Base-by-base conservation (phyloP, 371 early-diverging fungal species). In the Choanephora cucurbitarum region DNA sequence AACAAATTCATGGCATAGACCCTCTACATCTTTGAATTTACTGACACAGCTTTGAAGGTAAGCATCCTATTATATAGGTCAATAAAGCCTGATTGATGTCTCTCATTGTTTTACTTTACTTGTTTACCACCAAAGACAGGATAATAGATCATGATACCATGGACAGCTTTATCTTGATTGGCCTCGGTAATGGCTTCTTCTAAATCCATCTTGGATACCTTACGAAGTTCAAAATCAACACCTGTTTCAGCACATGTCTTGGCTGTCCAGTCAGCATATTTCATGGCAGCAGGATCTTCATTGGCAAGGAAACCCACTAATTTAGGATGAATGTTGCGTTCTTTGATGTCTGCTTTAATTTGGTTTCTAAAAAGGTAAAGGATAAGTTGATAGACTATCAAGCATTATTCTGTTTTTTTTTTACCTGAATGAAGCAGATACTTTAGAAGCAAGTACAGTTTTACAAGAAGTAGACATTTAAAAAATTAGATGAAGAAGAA, bases 251-350 rank as follows among this genome's bases (percentile, higher is more conserved):
- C 85, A 66, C 95, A 94, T 11, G 96, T 90, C 76, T 93, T 94
- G 52, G 83, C 83, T 5, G 96, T 95, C 90, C 91, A 94, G 60
- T 93, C 88, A 48, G 94, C 91, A 69, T 91, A 94, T 68, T 86
- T 92, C 50, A 64, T 82, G 19, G 96, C 94, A 46, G 95, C 92
- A 37, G 93, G 93, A 56, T 98, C 97, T 21, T 90, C 89, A 70
- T 98, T 98, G 42, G 97, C 95, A 6, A 98, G 84, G 74, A 97
- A 95, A 5, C 92, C 96, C 8, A 96, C 96, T 45, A 98, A 82
- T 58, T 85, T 88, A 34, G 97, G 97, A n/a, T 73, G 69, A 54
- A 87, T 81, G 33, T 70, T 68, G 49, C 88, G 84, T 33, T 76
- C 71, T 55, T 84, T 76, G 62, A 94, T 88, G 55, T 87, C 85